phyloP scores from a whole-genome alignment of 257 asterid genomes.

The Galeopsis tetrahit region DNA sequence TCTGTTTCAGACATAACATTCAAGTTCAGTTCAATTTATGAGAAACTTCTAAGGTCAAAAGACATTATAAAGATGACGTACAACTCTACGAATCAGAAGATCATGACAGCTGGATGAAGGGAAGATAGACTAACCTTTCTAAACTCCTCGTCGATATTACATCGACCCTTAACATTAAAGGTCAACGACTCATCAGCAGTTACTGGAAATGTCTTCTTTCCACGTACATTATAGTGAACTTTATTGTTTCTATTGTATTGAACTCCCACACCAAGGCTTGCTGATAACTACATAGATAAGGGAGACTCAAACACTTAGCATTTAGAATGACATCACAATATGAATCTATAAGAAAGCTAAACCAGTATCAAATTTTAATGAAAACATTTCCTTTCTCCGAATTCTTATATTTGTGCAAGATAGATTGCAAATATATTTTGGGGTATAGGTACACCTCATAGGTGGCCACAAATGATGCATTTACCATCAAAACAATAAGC shows the following conservation, averaged over 20 bases:
- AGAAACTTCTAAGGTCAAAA: slow-evolving; percentile 1
- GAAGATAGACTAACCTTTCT: slow-evolving; percentile 48
- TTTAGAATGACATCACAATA: neutral
- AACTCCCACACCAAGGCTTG: slow-evolving; percentile 67
- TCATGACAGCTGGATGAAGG: neutral
- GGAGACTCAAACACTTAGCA: slow-evolving; percentile 4
- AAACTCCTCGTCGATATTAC: slow-evolving; percentile 59
- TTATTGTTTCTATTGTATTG: slow-evolving; percentile 59
- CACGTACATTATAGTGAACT: slow-evolving; percentile 61
- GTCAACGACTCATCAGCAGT: slow-evolving; percentile 52
- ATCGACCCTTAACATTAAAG: slow-evolving; percentile 74
- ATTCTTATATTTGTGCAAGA: neutral
- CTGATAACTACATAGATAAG: slow-evolving; percentile 49
- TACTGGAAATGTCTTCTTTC: slow-evolving; percentile 69
- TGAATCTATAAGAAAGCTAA: neutral
- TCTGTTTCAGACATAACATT: slow-evolving; percentile 47
- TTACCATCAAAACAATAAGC: neutral
- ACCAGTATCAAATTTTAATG: neutral
- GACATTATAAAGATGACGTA: neutral
- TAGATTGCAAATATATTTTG: neutral
- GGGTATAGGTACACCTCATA: neutral
- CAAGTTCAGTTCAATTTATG: slow-evolving; percentile 3
- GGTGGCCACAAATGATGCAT: neutral
- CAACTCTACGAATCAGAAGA: neutral
- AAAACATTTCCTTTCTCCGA: neutral